Base-by-base conservation (phyloP, 2,329 filamentous ascomycete species). In the Akanthomyces dipterigenus region DNA sequence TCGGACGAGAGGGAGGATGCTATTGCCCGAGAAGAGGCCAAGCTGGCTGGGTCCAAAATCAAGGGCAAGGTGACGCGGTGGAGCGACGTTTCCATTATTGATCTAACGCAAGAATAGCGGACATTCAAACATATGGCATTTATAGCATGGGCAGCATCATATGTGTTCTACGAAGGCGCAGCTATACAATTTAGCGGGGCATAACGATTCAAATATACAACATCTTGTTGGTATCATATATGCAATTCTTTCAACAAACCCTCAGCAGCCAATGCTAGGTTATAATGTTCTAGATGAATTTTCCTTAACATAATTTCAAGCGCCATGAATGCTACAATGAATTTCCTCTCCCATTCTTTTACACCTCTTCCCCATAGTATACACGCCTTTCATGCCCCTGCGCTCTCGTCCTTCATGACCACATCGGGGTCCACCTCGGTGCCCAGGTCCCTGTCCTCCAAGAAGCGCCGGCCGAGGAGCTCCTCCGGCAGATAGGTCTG, bases 401-500 rank as follows among this genome's bases (percentile, higher is more conserved):
- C 43, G 31, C 22, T 18, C 0, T 42, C 65, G 48, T 73, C 72
- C 54, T 64, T 69, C 75, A 78, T 78, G 58, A 73, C 74, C 68
- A 89, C 67, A 65, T 90, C 88, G 34, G 84, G 82, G 75, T 99
- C 95, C 24, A 93, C 73, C 67, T 88, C 85, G 0, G 83, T 88
- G 1, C 93, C 93, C 62, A 99, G 72, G 74, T 98, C 89, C 46
- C 80, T 77, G 5, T 92, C 86, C 69, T 96, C 91, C 42, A 98
- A 73, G 70, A 98, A 98, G 22, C 69, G 78, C 53, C 89, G 81
- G 0, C 88, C 91, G 40, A 78, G 72, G 8, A 99, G 73, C 60
- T 83, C 83, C 12, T 91, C 88, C 0, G 95, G 95, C n/a, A 99
- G 74, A 74, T 98, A 99, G 26, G 93, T 89, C 76, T 99, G 95